These are phyloP conservation scores for Dioscorea zingiberensis DNA, from an alignment of 106 monocot genomes.

Conservation along the genomic window DNA sequence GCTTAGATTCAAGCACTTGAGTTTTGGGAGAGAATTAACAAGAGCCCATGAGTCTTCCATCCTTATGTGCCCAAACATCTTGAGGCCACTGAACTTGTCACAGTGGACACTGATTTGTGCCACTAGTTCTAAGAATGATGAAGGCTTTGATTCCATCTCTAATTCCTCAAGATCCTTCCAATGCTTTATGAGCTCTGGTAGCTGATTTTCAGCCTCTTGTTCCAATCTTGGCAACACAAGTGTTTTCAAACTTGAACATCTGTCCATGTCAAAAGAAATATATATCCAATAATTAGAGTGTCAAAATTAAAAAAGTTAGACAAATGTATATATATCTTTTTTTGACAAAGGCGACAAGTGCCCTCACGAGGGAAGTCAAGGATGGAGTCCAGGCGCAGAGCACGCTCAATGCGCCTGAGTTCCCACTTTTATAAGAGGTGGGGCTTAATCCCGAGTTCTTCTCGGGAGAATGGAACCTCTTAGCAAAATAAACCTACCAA, in stretches of 20 bases:
- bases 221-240: neutral
- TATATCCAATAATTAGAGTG: neutral
- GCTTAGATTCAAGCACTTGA: conserved; percentile 29
- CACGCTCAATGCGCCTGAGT: no score
- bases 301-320: no score
- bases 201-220: conserved; percentile 16
- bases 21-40: conserved; percentile 6
- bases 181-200: conserved; percentile 17
- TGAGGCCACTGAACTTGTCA: conserved; percentile 18
- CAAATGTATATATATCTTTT: no score
- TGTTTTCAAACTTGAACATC: conserved; percentile 1
- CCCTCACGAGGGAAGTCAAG: no score
- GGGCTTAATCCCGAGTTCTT: no score
- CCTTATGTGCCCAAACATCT: conserved; percentile 31
- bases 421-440: no score
- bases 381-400: no score
- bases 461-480: no score
- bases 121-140: conserved; percentile 22
- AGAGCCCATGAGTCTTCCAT: conserved; percentile 30
- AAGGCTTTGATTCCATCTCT: conserved; percentile 45
- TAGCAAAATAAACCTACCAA: no score
- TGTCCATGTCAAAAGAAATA: neutral
- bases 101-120: conserved; percentile 24
- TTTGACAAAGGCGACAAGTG: no score
- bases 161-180: conserved; percentile 38